Percentiles rank a stretch among this genome's conserved stretches.
Evolutionary conservation across 192 early-diverging fungal genomes (phyloP).

Genomic region (Paraglomus occultum): DNA sequence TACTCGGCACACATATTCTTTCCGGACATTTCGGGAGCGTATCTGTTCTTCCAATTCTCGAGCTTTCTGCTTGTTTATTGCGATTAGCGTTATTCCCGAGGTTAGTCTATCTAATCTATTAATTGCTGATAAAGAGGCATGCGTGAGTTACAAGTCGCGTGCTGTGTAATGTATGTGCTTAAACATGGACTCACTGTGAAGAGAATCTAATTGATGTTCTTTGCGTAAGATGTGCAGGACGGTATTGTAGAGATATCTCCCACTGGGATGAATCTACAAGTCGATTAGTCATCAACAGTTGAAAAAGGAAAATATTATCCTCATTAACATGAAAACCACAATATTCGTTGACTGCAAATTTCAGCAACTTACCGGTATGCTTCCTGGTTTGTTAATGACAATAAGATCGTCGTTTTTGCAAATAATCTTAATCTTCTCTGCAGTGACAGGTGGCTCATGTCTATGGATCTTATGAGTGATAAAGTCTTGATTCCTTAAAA

Average conservation of each 20-base stretch:
- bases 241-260: conserved; percentile 85
- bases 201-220: conserved; percentile 54
- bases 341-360: too few relatives aligned
- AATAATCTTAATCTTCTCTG: conserved; percentile 62
- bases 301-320: neutral
- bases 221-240: conserved; percentile 64
- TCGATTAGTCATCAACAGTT: conserved; percentile 7
- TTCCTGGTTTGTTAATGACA: conserved; percentile 87
- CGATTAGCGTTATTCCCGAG: conserved; percentile 87
- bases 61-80: conserved; percentile 55
- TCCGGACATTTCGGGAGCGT: conserved; percentile 63
- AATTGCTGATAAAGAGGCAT: conserved; percentile 52
- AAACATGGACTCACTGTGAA: conserved; percentile 49
- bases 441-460: conserved; percentile 91
- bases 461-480: conserved; percentile 85
- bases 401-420: conserved; percentile 59
- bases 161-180: neutral
- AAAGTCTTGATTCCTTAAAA: conserved; percentile 75
- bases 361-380: conserved; percentile 67
- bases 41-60: conserved; percentile 65
- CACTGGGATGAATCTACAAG: conserved; percentile 58
- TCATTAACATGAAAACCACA: neutral
- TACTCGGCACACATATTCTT: conserved; percentile 89
- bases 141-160: conserved; percentile 30
- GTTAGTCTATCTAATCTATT: conserved; percentile 95